These are phyloP conservation scores for Monosporascus sp. DNA, from an alignment of 2,329 filamentous ascomycete genomes.

Conservation along the genomic window DNA sequence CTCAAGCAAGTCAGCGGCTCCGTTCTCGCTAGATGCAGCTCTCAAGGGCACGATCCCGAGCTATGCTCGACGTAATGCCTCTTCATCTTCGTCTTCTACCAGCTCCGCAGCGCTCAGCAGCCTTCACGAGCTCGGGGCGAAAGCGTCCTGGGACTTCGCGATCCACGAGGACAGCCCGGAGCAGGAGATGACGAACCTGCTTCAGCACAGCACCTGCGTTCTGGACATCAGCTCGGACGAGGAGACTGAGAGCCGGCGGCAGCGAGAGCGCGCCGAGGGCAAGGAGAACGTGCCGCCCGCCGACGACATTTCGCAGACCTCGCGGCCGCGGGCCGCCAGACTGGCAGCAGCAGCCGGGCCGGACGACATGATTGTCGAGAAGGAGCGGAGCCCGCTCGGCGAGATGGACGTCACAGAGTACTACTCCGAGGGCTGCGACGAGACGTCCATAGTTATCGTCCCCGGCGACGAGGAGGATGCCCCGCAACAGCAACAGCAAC, in stretches of 20 bases:
- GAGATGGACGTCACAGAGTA: conserved; percentile 65
- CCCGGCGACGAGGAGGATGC: conserved; percentile 53
- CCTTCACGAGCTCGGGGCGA: conserved; percentile 42
- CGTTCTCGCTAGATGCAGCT: conserved; percentile 81
- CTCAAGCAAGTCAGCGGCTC: conserved; percentile 45
- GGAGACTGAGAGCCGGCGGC: conserved; percentile 55
- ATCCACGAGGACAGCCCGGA: conserved; percentile 91
- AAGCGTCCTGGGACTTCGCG: conserved; percentile 80
- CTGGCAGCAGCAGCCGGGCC: conserved; percentile 18
- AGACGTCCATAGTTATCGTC: conserved; percentile 55
- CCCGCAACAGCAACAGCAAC: conserved; percentile 12
- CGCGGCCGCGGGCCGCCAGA: conserved; percentile 29
- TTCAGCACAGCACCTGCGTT: conserved; percentile 82
- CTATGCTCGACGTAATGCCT: conserved; percentile 42
- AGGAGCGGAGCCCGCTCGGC: conserved; percentile 58
- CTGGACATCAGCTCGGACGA: conserved; percentile 90
- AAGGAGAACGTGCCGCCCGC: conserved; percentile 91
- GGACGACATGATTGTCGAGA: conserved; percentile 57
- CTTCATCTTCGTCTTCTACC: conserved; percentile 21
- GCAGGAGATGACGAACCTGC: conserved; percentile 85
- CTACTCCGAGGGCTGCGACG: conserved; percentile 61
- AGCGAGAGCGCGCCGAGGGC: conserved; percentile 49
- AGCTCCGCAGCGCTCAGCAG: conserved; percentile 24
- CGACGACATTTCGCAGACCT: conserved; percentile 58
- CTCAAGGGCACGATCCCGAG: conserved; percentile 68